Conservation (phyloP, 1,139 yeast genomes). For the Suhomyces bribrorum region DNA sequence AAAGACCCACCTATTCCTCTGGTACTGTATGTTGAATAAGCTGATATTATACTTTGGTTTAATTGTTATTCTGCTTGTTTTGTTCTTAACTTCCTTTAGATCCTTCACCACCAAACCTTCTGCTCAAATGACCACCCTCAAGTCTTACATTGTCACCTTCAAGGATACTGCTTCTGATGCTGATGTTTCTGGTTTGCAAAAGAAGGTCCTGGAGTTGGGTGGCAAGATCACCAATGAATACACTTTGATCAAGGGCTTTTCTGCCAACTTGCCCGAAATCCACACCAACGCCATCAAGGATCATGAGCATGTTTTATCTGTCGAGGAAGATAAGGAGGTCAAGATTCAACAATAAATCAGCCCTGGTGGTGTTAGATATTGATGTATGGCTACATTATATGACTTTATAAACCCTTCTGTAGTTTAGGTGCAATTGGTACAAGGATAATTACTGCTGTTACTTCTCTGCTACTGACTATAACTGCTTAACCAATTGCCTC, state of each 20-base stretch:
- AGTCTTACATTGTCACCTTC: constrained; percentile 40
- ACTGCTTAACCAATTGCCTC: not conserved
- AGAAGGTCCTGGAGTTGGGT: constrained; percentile 48
- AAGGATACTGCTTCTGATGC: constrained; percentile 35
- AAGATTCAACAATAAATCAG: constrained; percentile 33
- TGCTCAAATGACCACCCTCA: constrained; percentile 22
- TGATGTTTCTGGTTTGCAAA: constrained; percentile 34
- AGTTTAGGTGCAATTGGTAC: not conserved
- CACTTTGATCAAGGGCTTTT: constrained; percentile 67
- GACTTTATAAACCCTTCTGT: no score
- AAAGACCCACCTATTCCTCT: not conserved
- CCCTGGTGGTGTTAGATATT: constrained; percentile 4
- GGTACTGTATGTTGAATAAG: constrained; percentile 3
- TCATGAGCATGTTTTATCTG: constrained; percentile 49
- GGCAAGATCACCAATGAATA: constrained; percentile 67
- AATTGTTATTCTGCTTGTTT: constrained; percentile 5
- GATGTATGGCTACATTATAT: not conserved
- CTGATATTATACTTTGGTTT: constrained; percentile 4
- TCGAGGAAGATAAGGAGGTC: constrained; percentile 67
- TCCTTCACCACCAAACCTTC: constrained; percentile 2
- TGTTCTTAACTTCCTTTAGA: constrained; percentile 4
- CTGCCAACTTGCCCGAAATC: constrained; percentile 52
- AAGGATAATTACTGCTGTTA: not conserved
- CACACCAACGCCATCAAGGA: constrained; percentile 44
- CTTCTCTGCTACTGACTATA: not conserved